Evolutionary conservation across 2,329 filamentous ascomycete genomes (phyloP).

Genomic region (Ophiosphaerella narmari): DNA sequence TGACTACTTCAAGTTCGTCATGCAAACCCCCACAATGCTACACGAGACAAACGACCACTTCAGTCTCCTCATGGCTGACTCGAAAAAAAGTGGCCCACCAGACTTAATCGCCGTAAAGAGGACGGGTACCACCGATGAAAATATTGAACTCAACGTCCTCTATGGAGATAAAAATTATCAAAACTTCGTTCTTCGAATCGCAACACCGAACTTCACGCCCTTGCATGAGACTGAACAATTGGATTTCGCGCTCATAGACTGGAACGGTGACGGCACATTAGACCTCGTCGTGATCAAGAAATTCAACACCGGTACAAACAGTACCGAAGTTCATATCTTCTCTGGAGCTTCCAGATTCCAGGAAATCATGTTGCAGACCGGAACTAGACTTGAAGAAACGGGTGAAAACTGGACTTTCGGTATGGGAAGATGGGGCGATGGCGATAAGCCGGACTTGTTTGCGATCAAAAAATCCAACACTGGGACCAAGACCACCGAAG

Average conservation of each 20-base stretch:
- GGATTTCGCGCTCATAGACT: constrained; percentile 6
- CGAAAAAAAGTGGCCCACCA: not conserved
- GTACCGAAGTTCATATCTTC: constrained; percentile 8
- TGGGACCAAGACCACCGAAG: constrained; percentile 6
- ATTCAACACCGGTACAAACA: constrained; percentile 2
- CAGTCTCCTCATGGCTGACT: constrained; percentile 1
- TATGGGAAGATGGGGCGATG: constrained; percentile 6
- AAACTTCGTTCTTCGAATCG: constrained; percentile 4
- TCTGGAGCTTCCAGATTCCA: constrained; percentile 10
- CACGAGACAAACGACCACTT: constrained; percentile 1
- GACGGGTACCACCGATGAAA: not conserved
- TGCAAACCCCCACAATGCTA: not conserved
- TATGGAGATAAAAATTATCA: constrained; percentile 1
- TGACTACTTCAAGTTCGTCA: not conserved
- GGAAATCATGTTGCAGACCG: constrained; percentile 1
- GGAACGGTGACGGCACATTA: constrained; percentile 3
- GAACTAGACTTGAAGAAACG: constrained; percentile 8
- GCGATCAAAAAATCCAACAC: constrained; percentile 12
- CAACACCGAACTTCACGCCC: constrained; percentile 4
- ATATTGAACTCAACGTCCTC: constrained; percentile 1
- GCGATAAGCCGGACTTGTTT: constrained; percentile 7
- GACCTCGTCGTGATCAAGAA: constrained; percentile 10
- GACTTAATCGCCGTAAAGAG: constrained; percentile 1
- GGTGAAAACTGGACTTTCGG: constrained; percentile 7
- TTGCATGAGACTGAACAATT: constrained; percentile 1